phyloP scores from a whole-genome alignment of 2,329 filamentous ascomycete genomes.

The Neobulgaria alba region DNA sequence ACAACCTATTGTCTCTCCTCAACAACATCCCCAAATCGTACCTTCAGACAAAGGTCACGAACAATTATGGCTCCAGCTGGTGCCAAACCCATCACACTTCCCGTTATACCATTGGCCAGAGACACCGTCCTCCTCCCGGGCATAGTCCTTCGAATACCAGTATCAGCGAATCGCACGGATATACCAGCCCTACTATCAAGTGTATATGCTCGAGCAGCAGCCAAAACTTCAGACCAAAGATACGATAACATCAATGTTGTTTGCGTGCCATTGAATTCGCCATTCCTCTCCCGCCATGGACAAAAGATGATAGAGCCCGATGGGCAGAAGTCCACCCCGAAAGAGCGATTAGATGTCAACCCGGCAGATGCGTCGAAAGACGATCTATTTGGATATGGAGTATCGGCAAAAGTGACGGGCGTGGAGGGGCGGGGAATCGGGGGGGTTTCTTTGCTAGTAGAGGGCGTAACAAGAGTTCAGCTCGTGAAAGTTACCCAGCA shows the following conservation, averaged over 20 bases:
- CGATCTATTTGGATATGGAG: slow-evolving; percentile 77
- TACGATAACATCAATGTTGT: slow-evolving; percentile 68
- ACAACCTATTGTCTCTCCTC: too few species aligned
- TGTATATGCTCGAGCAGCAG: slow-evolving; percentile 68
- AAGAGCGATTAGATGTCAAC: slow-evolving; percentile 38
- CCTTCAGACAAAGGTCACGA: neutral
- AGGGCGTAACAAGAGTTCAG: slow-evolving; percentile 70
- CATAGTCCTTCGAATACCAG: slow-evolving; percentile 73
- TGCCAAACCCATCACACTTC: slow-evolving; percentile 40
- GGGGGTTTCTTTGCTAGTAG: slow-evolving; percentile 77
- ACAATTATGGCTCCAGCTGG: slow-evolving; percentile 16
- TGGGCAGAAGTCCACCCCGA: slow-evolving; percentile 33
- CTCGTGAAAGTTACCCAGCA: slow-evolving; percentile 69
- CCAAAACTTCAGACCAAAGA: slow-evolving; percentile 54
- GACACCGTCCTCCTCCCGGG: slow-evolving; percentile 79
- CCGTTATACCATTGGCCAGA: slow-evolving; percentile 74
- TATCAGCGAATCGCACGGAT: slow-evolving; percentile 72
- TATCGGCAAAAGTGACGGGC: slow-evolving; percentile 68
- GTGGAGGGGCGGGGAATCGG: slow-evolving; percentile 67
- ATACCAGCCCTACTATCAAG: slow-evolving; percentile 80
- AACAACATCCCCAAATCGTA: neutral
- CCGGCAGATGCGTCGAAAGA: slow-evolving; percentile 52
- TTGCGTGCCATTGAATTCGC: slow-evolving; percentile 77
- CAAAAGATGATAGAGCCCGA: slow-evolving; percentile 65
- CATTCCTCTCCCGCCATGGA: slow-evolving; percentile 63